phyloP scores from a whole-genome alignment of 257 asterid species.

The Nicotiana sylvestris region DNA sequence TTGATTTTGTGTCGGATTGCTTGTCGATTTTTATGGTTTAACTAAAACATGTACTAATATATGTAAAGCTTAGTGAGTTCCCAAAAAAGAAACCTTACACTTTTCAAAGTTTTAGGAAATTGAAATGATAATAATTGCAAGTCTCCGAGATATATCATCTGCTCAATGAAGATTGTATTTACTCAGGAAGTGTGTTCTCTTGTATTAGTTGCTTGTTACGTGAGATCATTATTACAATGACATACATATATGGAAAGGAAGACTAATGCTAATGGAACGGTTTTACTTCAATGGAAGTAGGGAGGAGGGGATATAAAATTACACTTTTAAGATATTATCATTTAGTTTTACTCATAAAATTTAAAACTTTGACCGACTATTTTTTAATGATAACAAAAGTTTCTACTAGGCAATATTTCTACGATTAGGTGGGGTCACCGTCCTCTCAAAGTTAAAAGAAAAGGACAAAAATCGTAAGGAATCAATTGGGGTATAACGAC shows the following conservation, averaged over 20 bases:
- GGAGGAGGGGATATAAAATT: no score
- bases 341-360: no score
- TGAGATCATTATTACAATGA: background rate
- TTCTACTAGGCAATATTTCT: no score
- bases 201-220: background rate
- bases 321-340: no score
- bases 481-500: no score
- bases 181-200: background rate
- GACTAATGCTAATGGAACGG: background rate
- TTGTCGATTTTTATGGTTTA: constrained; percentile 11
- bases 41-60: background rate
- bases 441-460: no score
- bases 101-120: background rate
- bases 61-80: constrained; percentile 8
- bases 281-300: background rate
- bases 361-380: no score
- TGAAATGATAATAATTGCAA: background rate
- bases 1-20: constrained; percentile 42
- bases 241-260: background rate
- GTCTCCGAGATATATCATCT: background rate
- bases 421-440: no score
- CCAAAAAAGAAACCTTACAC: constrained; percentile 11
- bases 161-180: constrained; percentile 1
- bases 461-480: no score
- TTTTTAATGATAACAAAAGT: no score